Base-by-base conservation (phyloP, 331 rosid genomes). In the Saraca asoca region DNA sequence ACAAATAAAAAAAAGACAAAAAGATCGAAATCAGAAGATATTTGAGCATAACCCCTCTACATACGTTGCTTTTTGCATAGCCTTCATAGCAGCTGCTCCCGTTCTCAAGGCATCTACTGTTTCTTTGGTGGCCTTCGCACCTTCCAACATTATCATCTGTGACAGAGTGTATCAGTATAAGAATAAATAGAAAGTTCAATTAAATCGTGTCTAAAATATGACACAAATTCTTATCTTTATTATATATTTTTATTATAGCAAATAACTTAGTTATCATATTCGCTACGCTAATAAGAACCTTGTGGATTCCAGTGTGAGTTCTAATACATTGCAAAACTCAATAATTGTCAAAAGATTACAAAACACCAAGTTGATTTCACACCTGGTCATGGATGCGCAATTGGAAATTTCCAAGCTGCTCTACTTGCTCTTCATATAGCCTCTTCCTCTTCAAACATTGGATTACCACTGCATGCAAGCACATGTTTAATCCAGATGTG, bases 311-410 rank as follows among this genome's bases (percentile, higher is more conserved):
- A n/a, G n/a, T n/a, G n/a, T n/a, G n/a, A n/a, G n/a, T n/a, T n/a
- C n/a, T n/a, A n/a, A n/a, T 3, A 24, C 31, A 1, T 24, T 24
- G 31, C 31, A 24, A 24, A 29, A 44, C 24, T 34, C 31, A 59
- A 38, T 2, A 62, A 44, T 37, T 11, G 7, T 64, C 43, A 41
- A 37, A 57, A n/a, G 12, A 44, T 60, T 37, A 45, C 44, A 2
- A 54, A 19, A 55, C 31, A 64, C 5, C 48, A 63, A 57, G 41
- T 64, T 45, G 58, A 53, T 71, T 56, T 31, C 54, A 24, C 69
- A 94, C 98, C 96, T 94, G 97, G 71, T 90, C 98, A 56, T 94
- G 99, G 64, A 94, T 88, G 14, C 99, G 97, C 87, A 94, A 73
- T 77, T 94, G 99, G 81, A 90, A 94, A 82, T 94, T 94, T 14